These are phyloP conservation scores for Diddensiella transvaalensis DNA, from an alignment of 805 yeast species.

Conservation along the genomic window DNA sequence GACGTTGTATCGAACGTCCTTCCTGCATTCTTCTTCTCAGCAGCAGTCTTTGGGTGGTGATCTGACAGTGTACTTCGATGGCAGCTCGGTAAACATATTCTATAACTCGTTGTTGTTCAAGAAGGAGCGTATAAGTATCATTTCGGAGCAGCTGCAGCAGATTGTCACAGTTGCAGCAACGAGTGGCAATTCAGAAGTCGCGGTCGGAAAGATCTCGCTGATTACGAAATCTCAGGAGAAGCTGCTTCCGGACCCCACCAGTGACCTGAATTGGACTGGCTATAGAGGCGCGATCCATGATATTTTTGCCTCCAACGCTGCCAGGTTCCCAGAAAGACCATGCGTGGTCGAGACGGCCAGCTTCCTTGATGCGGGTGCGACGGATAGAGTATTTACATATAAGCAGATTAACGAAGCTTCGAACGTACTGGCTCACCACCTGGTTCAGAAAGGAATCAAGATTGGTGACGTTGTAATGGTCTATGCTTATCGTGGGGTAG, in stretches of 20 bases:
- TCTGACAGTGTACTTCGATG: conserved; percentile 43
- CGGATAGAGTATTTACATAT: conserved; percentile 75
- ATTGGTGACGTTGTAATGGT: conserved; percentile 97
- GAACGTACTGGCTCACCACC: conserved; percentile 85
- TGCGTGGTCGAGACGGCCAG: conserved; percentile 92
- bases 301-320: conserved; percentile 85
- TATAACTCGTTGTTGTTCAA: conserved; percentile 78
- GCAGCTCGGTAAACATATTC: conserved; percentile 40
- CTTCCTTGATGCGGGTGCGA: conserved; percentile 39
- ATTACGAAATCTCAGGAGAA: conserved; percentile 61
- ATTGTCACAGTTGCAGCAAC: conserved; percentile 41
- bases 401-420: conserved; percentile 89
- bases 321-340: conserved; percentile 73
- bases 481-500: conserved; percentile 96
- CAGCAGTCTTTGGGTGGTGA: conserved; percentile 35
- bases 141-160: conserved; percentile 69
- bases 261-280: conserved; percentile 82
- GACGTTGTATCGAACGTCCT: conserved; percentile 49
- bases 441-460: conserved; percentile 73
- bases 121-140: conserved; percentile 59
- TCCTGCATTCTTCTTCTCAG: conserved; percentile 9
- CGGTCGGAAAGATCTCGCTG: conserved; percentile 55
- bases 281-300: conserved; percentile 97
- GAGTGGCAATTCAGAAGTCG: conserved; percentile 27
- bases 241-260: conserved; percentile 81